Percentiles rank a stretch among this genome's conserved stretches.
Evolutionary conservation across 306 rosid species (phyloP).

Genomic region (Alnus rubra): DNA sequence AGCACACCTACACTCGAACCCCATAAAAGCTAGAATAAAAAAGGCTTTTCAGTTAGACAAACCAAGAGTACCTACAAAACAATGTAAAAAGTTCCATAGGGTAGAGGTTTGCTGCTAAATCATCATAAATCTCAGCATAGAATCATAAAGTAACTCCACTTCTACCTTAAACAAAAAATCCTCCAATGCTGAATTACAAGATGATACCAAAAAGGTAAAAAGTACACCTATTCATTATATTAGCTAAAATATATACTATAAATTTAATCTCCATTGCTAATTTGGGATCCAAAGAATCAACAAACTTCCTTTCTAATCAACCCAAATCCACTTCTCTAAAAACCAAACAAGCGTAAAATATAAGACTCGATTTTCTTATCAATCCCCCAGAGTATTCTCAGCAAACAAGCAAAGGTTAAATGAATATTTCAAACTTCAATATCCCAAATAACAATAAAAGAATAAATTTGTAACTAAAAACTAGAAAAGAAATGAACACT

Average conservation of each 20-base stretch:
- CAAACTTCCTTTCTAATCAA: conserved; percentile 9
- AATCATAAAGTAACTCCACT: not conserved
- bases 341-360: not conserved
- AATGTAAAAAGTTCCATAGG: not conserved
- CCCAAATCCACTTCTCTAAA: not conserved
- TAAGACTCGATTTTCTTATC: not conserved
- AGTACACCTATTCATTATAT: not conserved
- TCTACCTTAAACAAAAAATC: not conserved
- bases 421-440: not conserved
- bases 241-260: not conserved
- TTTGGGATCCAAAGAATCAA: not conserved
- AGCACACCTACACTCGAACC: conserved; percentile 17
- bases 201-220: conserved; percentile 13
- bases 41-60: conserved; percentile 4
- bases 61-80: conserved; percentile 6
- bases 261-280: too few species aligned
- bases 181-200: conserved; percentile 5
- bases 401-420: conserved; percentile 8
- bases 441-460: not conserved
- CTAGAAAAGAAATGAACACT: not conserved
- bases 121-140: conserved; percentile 15
- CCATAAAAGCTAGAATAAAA: conserved; percentile 9
- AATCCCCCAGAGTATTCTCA: conserved; percentile 14
- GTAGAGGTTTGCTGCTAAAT: not conserved
- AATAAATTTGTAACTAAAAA: too few species aligned